phyloP scores from a whole-genome alignment of 2,329 filamentous ascomycete species.

The Clonostachys solani region DNA sequence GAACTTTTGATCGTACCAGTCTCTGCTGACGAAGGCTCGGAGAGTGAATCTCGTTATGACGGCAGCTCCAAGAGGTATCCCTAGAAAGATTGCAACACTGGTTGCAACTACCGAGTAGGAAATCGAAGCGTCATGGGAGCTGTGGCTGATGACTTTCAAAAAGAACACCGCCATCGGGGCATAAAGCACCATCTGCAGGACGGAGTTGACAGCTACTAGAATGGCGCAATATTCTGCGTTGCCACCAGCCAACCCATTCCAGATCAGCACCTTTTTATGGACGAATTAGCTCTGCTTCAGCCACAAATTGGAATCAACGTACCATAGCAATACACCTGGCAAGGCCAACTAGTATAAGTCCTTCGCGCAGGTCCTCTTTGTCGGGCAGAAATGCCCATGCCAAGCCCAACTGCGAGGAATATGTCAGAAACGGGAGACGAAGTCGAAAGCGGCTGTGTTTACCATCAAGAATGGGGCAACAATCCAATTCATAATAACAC shows the following conservation, averaged over 20 bases:
- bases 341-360: conserved; percentile 77
- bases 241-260: conserved; percentile 67
- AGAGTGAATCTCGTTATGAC: conserved; percentile 68
- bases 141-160: conserved; percentile 61
- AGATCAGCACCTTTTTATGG: conserved; percentile 49
- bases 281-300: not conserved
- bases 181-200: conserved; percentile 70
- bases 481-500: conserved; percentile 76
- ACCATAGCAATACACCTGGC: conserved; percentile 89
- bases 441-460: conserved; percentile 7
- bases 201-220: conserved; percentile 69
- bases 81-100: conserved; percentile 80
- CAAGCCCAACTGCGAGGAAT: conserved; percentile 45
- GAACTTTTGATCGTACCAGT: conserved; percentile 66
- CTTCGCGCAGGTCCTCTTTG: conserved; percentile 51
- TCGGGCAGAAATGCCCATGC: conserved; percentile 66
- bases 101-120: conserved; percentile 68
- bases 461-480: conserved; percentile 81
- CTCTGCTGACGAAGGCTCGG: conserved; percentile 44
- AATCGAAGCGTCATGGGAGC: conserved; percentile 24
- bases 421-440: not conserved
- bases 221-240: conserved; percentile 80
- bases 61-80: conserved; percentile 76
- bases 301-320: conserved; percentile 25
- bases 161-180: conserved; percentile 66